A percentile compares a stretch with the other conserved stretches of the same genome.
Evolutionary conservation across 1,284 basidiomycete genomes (phyloP).

Genomic region (Ceratobasidium sp.): DNA sequence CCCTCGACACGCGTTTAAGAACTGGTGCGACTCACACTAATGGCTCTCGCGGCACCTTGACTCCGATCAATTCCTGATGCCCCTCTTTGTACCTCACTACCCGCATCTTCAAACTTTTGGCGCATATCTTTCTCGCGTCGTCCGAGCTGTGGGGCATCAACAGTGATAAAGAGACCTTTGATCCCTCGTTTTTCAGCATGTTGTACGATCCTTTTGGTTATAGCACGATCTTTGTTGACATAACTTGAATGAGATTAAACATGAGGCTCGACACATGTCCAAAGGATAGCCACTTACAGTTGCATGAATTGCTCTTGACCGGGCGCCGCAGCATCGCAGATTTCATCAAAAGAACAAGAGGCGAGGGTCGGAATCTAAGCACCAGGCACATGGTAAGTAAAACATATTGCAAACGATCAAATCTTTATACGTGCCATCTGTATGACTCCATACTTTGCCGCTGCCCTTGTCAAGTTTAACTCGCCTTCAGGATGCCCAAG

Average conservation of each 20-base stretch:
- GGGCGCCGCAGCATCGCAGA: slow-evolving; percentile 77
- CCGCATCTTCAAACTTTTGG: slow-evolving; percentile 90
- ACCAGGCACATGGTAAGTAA: slow-evolving; percentile 43
- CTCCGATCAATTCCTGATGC: slow-evolving; percentile 75
- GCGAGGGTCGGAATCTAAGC: slow-evolving; percentile 83
- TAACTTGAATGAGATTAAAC: slow-evolving; percentile 56
- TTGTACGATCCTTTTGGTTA: slow-evolving; percentile 82
- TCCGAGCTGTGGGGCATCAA: slow-evolving; percentile 92
- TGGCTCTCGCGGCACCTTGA: slow-evolving; percentile 93
- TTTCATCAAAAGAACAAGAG: slow-evolving; percentile 88
- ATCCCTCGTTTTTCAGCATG: slow-evolving; percentile 85
- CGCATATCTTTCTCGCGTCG: slow-evolving; percentile 96
- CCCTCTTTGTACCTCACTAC: slow-evolving; percentile 66
- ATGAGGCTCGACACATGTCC: slow-evolving; percentile 1
- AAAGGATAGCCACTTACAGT: slow-evolving; percentile 54
- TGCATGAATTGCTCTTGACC: slow-evolving; percentile 83
- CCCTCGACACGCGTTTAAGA: neutral
- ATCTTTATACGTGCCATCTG: slow-evolving; percentile 72
- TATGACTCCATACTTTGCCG: slow-evolving; percentile 78
- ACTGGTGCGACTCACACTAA: slow-evolving; percentile 64
- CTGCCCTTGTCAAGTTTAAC: slow-evolving; percentile 83
- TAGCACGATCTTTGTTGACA: slow-evolving; percentile 82
- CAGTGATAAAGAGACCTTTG: slow-evolving; percentile 88
- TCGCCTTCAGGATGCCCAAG: slow-evolving; percentile 95
- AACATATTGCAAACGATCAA: neutral